Base-by-base conservation (phyloP, 805 yeast genomes). In the Blastobotrys muscicola region DNA sequence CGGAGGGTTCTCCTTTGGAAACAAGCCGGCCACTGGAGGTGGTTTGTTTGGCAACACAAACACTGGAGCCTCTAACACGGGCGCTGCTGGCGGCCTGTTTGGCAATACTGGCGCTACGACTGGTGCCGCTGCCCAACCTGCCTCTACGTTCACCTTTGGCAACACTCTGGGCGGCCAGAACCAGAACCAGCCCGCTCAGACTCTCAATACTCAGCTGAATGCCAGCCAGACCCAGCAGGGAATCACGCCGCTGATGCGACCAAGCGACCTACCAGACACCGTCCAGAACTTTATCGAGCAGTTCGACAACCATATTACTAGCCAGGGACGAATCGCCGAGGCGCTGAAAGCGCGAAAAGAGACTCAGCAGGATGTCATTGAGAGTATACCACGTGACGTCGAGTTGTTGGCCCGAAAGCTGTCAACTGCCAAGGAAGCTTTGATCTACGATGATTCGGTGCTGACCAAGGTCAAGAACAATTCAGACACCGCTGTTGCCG, bases 181-280 rank as follows among this genome's bases (percentile, higher is more conserved):
- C 26, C 26, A 20, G 26, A 20, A 12, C 15, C 15, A 13, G 29
- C 43, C 12, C n/a, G 26, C 16, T 7, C 43, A 8, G 33, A 41
- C 23, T 10, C 33, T 12, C 36, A 36, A 20, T 7, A 16, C 15
- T 32, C 39, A 26, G 9, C 11, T 15, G 23, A 13, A 8, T 6
- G 26, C 26, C 26, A 20, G 26, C 6, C 26, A 20, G 26, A 6
- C 26, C 8, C 38, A 15, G n/a, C 37, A 13, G 12, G 13, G 12
- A 33, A 56, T 76, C 44, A 74, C 79, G 2, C 72, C 80, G 1
- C 68, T 76, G 63, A 74, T 81, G 0, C 57, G 82, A 30, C 78
- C 76, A 4, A 71, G 77, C 4, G 82, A 77, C 52, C 69, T 77
- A 34, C 76, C 82, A 1, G 76, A 71, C 14, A 58, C 64, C 10